phyloP scores from a whole-genome alignment of 805 yeast species.

The Suhomyces tanzawaensis region DNA sequence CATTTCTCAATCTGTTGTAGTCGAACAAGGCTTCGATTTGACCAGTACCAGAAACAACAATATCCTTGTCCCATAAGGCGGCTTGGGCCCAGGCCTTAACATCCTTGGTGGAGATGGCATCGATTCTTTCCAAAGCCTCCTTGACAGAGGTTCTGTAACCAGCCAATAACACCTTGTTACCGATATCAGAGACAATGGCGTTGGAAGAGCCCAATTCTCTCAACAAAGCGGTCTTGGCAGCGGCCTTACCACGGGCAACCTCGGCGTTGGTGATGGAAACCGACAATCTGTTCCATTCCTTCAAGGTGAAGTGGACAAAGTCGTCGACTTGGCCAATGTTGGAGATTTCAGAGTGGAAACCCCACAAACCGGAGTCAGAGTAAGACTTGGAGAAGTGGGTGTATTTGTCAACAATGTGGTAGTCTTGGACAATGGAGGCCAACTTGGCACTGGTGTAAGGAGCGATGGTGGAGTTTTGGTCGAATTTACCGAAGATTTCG shows the following conservation, averaged over 20 bases:
- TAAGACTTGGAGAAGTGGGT: conserved; percentile 70
- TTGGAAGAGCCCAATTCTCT: conserved; percentile 46
- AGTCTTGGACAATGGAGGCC: conserved; percentile 64
- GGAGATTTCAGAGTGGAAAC: conserved; percentile 65
- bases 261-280: conserved; percentile 74
- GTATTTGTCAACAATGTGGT: conserved; percentile 70
- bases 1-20: conserved; percentile 83
- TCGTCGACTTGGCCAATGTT: conserved; percentile 66
- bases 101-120: conserved; percentile 57
- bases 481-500: conserved; percentile 50
- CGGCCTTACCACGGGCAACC: conserved; percentile 72
- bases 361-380: conserved; percentile 83
- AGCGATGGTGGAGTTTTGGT: conserved; percentile 54
- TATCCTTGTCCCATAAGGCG: conserved; percentile 78
- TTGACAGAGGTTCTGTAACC: conserved; percentile 62
- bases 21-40: conserved; percentile 82
- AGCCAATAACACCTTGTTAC: conserved; percentile 53
- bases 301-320: conserved; percentile 73
- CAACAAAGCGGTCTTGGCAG: conserved; percentile 63
- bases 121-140: conserved; percentile 61
- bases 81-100: conserved; percentile 72
- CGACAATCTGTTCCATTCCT: conserved; percentile 85
- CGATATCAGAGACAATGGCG: conserved; percentile 56
- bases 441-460: conserved; percentile 61
- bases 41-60: conserved; percentile 81